Evolutionary conservation across 192 early-diverging fungal species (phyloP).

Genomic region (Entomortierella chlamydospora): DNA sequence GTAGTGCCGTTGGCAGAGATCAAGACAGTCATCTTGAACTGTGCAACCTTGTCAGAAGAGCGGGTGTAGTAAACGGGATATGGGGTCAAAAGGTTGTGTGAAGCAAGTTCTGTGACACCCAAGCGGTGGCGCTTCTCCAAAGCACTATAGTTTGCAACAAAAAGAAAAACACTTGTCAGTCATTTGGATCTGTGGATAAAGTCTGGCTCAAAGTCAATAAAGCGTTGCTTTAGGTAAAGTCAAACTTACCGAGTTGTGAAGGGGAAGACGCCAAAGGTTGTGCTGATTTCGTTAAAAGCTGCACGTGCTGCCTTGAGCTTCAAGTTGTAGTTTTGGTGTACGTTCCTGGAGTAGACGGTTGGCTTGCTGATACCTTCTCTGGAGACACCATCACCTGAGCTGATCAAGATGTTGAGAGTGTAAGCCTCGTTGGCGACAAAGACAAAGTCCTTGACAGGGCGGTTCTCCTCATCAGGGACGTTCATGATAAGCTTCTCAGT

Average conservation of each 20-base stretch:
- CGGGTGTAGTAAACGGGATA: slow-evolving; percentile 71
- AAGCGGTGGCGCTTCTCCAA: slow-evolving; percentile 62
- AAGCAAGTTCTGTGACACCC: slow-evolving; percentile 77
- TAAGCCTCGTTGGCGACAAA: slow-evolving; percentile 81
- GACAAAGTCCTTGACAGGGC: slow-evolving; percentile 70
- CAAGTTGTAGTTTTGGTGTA: slow-evolving; percentile 77
- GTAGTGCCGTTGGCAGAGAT: slow-evolving; percentile 69
- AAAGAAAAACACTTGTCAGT: too few species aligned
- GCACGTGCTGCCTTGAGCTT: slow-evolving; percentile 73
- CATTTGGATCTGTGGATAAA: too few species aligned
- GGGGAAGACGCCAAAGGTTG: slow-evolving; percentile 78
- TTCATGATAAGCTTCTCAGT: slow-evolving; percentile 71
- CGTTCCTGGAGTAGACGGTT: slow-evolving; percentile 78
- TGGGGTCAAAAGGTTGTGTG: slow-evolving; percentile 72
- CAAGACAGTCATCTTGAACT: slow-evolving; percentile 81
- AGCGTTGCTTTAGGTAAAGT: slow-evolving; percentile 1
- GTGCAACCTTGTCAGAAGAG: slow-evolving; percentile 64
- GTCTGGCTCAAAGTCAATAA: too few species aligned
- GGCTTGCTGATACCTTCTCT: slow-evolving; percentile 66
- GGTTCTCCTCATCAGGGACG: slow-evolving; percentile 66
- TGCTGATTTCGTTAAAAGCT: slow-evolving; percentile 72
- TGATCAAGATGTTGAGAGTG: slow-evolving; percentile 76
- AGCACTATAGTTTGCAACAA: slow-evolving; percentile 29
- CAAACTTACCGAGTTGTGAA: slow-evolving; percentile 71
- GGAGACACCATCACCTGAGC: slow-evolving; percentile 67